phyloP scores from a whole-genome alignment of 352 stramenopile species.

The Pythium aquatile region DNA sequence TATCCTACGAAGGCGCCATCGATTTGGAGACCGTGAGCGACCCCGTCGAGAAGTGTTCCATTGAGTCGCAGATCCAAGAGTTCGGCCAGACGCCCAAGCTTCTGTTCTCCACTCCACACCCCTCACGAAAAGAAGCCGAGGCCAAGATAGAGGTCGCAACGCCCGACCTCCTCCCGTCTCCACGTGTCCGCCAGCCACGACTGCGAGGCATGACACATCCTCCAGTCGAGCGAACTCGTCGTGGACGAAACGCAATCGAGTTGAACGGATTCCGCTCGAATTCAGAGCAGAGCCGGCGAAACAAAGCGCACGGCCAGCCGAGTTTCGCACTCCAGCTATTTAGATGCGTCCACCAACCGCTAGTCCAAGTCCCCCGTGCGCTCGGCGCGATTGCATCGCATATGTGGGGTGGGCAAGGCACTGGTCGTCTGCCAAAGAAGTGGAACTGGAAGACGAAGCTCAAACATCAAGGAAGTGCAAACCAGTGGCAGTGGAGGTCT shows the following conservation, averaged over 20 bases:
- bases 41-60: constrained; percentile 33
- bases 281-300: constrained; percentile 35
- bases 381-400: constrained; percentile 37
- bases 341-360: constrained; percentile 44
- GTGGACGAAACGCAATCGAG: constrained; percentile 22
- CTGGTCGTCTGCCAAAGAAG: constrained; percentile 40
- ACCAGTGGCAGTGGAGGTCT: constrained; percentile 56
- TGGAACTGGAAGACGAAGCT: constrained; percentile 57
- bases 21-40: constrained; percentile 77
- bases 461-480: constrained; percentile 29
- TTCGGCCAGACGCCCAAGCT: constrained; percentile 94
- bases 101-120: constrained; percentile 55
- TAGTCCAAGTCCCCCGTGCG: constrained; percentile 32
- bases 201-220: constrained; percentile 2
- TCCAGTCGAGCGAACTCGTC: constrained; percentile 15
- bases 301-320: neutral
- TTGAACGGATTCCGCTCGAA: constrained; percentile 15
- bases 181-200: constrained; percentile 17
- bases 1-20: constrained; percentile 92
- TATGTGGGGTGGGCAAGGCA: constrained; percentile 35
- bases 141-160: constrained; percentile 43
- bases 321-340: constrained; percentile 29
- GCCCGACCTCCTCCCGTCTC: constrained; percentile 40
- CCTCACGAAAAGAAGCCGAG: constrained; percentile 35
- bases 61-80: constrained; percentile 91